Evolutionary conservation across 768 basidiomycete species (phyloP).

Genomic region (Russula lepida): DNA sequence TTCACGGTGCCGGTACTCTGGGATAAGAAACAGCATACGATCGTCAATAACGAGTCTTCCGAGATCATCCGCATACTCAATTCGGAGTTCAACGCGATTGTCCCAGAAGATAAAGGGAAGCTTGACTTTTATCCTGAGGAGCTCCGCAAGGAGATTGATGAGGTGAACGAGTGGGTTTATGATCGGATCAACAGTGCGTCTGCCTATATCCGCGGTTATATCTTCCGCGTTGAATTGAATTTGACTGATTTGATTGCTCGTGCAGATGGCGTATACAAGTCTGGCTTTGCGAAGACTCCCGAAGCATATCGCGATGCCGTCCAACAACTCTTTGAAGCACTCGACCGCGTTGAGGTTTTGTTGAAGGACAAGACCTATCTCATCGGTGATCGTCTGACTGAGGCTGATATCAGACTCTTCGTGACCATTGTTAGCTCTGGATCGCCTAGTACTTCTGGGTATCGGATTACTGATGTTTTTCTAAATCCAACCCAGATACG

Average conservation of each 20-base stretch:
- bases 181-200: conserved; percentile 71
- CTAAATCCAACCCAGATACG: conserved; percentile 56
- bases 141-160: conserved; percentile 70
- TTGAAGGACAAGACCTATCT: conserved; percentile 76
- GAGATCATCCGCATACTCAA: conserved; percentile 97
- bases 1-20: conserved; percentile 89
- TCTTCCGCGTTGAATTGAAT: background rate
- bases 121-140: conserved; percentile 74
- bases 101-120: conserved; percentile 55
- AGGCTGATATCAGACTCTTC: conserved; percentile 79
- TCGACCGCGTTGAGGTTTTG: conserved; percentile 75
- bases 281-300: conserved; percentile 80
- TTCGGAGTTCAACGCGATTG: conserved; percentile 63
- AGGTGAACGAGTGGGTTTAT: conserved; percentile 80
- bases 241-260: background rate
- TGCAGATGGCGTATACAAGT: conserved; percentile 77
- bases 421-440: conserved; percentile 77
- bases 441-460: background rate
- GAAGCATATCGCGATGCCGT: conserved; percentile 77
- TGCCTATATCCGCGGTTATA: background rate
- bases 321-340: conserved; percentile 58
- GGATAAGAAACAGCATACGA: conserved; percentile 80
- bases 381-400: conserved; percentile 74
- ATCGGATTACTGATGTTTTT: background rate
- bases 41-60: conserved; percentile 93